These are phyloP conservation scores for Narthecium ossifragum DNA, from an alignment of 106 monocot species.

Conservation along the genomic window DNA sequence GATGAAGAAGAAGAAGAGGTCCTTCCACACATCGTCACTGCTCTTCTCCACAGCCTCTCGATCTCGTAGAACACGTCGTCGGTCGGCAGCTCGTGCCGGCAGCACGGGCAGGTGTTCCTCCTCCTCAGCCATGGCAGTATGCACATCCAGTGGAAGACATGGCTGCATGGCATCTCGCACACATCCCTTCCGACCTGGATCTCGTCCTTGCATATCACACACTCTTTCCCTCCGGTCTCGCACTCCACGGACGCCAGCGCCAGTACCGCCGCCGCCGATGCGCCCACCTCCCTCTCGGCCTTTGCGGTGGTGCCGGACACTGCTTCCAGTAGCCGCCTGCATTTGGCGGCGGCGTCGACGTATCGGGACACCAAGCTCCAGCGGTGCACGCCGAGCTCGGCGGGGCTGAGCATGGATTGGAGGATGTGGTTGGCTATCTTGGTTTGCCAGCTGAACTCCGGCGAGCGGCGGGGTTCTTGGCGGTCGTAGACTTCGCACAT, in stretches of 20 bases:
- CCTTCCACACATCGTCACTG: conserved; percentile 15
- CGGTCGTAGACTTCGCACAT: conserved; percentile 47
- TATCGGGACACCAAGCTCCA: conserved; percentile 12
- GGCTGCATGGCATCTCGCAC: conserved; percentile 70
- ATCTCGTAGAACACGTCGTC: conserved; percentile 73
- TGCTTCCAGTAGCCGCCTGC: conserved; percentile 26
- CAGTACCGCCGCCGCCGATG: conserved; percentile 43
- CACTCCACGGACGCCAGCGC: conserved; percentile 40
- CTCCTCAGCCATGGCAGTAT: conserved; percentile 61
- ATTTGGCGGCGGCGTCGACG: conserved; percentile 29
- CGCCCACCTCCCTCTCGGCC: conserved; percentile 16
- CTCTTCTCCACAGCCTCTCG: conserved; percentile 56
- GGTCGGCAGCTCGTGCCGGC: conserved; percentile 72
- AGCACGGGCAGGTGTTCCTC: conserved; percentile 84
- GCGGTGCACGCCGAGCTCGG: conserved; percentile 22
- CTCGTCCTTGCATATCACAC: conserved; percentile 76
- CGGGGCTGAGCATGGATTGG: conserved; percentile 5
- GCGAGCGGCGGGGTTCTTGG: background rate
- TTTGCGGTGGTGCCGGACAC: conserved; percentile 13
- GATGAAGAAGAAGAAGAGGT: background rate
- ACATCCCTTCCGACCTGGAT: conserved; percentile 46
- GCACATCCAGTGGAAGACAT: conserved; percentile 82
- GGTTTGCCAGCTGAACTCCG: conserved; percentile 32
- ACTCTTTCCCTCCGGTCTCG: conserved; percentile 23
- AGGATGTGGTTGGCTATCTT: conserved; percentile 19